These are phyloP conservation scores for Backusella sp. DNA, from an alignment of 192 early-diverging fungal genomes.

Conservation along the genomic window DNA sequence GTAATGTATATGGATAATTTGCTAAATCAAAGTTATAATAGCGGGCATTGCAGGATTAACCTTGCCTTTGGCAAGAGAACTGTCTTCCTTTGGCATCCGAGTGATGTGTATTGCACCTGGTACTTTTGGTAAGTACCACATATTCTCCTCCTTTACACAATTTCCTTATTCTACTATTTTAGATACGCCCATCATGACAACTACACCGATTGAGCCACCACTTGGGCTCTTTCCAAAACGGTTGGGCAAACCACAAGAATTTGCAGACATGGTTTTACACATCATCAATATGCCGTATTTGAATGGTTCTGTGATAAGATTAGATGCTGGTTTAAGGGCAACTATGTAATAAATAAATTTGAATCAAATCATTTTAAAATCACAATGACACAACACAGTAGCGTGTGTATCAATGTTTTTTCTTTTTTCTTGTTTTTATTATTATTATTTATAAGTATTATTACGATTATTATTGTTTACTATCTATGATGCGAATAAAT, in stretches of 20 bases:
- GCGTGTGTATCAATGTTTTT: too few relatives aligned
- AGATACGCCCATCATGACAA: neutral
- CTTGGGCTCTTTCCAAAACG: conserved; percentile 8
- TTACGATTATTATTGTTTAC: neutral
- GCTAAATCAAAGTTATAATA: neutral
- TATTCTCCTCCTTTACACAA: too few relatives aligned
- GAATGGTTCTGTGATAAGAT: conserved; percentile 14
- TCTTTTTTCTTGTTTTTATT: too few relatives aligned
- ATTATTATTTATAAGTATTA: too few relatives aligned
- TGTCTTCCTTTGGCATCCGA: conserved; percentile 46
- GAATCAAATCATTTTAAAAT: too few relatives aligned
- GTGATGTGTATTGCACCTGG: conserved; percentile 36
- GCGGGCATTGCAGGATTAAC: conserved; percentile 54
- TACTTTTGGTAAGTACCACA: neutral
- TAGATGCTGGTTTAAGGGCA: conserved; percentile 14
- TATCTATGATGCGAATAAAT: neutral
- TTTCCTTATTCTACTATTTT: neutral
- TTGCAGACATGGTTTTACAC: conserved; percentile 1
- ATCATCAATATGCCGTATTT: conserved; percentile 8
- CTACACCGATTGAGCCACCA: neutral
- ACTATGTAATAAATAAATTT: neutral
- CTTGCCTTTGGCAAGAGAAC: conserved; percentile 54
- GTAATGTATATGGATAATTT: neutral
- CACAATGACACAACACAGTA: too few relatives aligned
- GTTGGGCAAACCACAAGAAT: neutral